Evolutionary conservation across 176 grass and related monocot species (phyloP), one percentile per base, ranked within the genome.

Genomic region (Phragmites australis): DNA sequence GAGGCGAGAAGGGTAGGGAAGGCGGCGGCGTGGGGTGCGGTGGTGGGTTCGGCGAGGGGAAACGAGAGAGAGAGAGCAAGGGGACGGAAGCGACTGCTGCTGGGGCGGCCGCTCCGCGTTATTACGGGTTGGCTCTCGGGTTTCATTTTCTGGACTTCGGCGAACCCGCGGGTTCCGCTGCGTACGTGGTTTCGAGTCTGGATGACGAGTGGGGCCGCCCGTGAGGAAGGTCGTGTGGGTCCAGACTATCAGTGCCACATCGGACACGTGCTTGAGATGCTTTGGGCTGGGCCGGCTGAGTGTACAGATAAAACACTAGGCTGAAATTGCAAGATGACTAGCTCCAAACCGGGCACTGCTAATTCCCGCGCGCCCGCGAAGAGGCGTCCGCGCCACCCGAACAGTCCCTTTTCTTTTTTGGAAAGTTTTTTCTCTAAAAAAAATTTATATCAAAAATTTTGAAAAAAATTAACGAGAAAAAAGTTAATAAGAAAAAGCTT

Each of bases 81-180:
- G 59, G 59, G 44, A 78, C 67, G 80, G 75, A 88, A 84, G 75
- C 86, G 86, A 88, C 81, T 55, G 66, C 57, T 64, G 27, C 27
- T 77, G 22, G 40, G 58, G 75, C 86, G 86, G 86, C 86, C 80
- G 74, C 81, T 79, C 54, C 80, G 59, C 74, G 73, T 72, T 83
- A 47, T 64, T 83, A 30, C 74, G 66, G 47, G 40, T 72, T 21
- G 74, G 40, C 76, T 73, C 64, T 50, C 42, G 46, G 57, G 37
- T 64, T 82, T 19, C 34, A 11, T 14, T 77, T 78, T 75, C 66
- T 30, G 53, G 70, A 47, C 18, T 74, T 27, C 19, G 45, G 23
- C 13, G 73, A 68, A 76, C 9, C 85, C 62, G 70, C 53, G 51
- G 41, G 17, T 46, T 41, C 21, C 67, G 23, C 19, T 8, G 39